Base-by-base conservation (phyloP, 2,329 filamentous ascomycete species). In the Akanthomyces muscarius region DNA sequence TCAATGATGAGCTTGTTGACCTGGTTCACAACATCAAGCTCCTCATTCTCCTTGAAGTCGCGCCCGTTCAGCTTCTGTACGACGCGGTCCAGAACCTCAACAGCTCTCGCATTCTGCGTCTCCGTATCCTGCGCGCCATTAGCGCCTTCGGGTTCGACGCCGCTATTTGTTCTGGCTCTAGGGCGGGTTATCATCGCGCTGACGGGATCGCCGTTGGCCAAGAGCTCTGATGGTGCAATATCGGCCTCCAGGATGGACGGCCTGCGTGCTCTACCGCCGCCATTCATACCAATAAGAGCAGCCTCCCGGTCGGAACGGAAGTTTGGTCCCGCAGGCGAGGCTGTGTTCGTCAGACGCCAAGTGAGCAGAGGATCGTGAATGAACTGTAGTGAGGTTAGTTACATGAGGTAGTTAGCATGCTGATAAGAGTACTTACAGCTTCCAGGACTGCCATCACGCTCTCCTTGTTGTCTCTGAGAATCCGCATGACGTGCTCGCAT, bases 321-420 rank as follows among this genome's bases (percentile, higher is more conserved):
- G 72, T 88, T 88, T 51, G 88, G 88, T 0, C 88, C 88, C 14
- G 84, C 75, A 1, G 87, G 87, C 36, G 84, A 87, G 11, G 83
- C 80, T 11, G 83, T 82, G 61, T 82, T 86, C 38, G 86, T 89
- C 44, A 99, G 85, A 69, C 95, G 89, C 95, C 95, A 99, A 55
- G 93, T 99, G 61, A 99, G 89, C 48, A 99, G 85, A n/a, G 96
- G 95, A 75, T 99, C 95, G 74, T 99, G 96, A 68, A 99, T 97
- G 78, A 99, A 99, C 91, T 95, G 71, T 8, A 13, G 25, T 21
- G 6, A 0, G 6, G 18, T 62, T 54, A 63, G 5, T 14, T 13
- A 63, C 64, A 65, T 5, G 2, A 13, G 2, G 11, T 5, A 4
- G 14, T 30, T 6, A 53, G 45, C 52, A 59, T 5, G 14, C 7